Evolutionary conservation across 2,329 filamentous ascomycete genomes (phyloP).

Genomic region (Curvularia sp.): DNA sequence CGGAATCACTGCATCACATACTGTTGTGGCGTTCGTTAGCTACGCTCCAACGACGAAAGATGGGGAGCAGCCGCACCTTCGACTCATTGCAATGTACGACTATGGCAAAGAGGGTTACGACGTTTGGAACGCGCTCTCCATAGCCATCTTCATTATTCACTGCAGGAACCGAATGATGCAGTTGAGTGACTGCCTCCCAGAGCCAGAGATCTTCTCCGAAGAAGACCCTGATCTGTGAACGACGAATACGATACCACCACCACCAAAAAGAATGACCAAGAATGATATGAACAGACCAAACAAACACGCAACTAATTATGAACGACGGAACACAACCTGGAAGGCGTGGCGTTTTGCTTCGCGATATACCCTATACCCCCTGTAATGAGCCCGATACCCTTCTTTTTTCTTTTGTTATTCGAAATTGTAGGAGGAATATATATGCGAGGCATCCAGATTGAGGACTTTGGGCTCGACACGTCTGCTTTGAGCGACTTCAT

Average conservation of each 20-base stretch:
- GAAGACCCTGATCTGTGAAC: conserved; percentile 44
- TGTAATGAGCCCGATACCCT: conserved; percentile 22
- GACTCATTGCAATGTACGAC: conserved; percentile 61
- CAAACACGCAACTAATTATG: conserved; percentile 1
- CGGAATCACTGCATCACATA: conserved; percentile 61
- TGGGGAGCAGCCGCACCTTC: conserved; percentile 34
- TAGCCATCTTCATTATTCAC: conserved; percentile 63
- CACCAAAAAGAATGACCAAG: conserved; percentile 1
- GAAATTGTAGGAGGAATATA: not conserved
- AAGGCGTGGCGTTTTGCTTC: conserved; percentile 21
- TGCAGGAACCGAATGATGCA: conserved; percentile 59
- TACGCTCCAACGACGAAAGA: conserved; percentile 51
- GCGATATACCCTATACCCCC: conserved; percentile 35
- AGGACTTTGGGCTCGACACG: not conserved
- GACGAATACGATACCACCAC: conserved; percentile 1
- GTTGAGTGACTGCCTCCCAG: conserved; percentile 50
- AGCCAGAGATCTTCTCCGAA: conserved; percentile 16
- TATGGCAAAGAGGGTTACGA: conserved; percentile 61
- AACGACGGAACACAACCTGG: conserved; percentile 7
- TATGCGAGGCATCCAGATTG: not conserved
- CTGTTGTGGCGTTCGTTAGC: conserved; percentile 61
- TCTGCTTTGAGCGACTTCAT: not conserved
- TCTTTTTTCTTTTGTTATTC: conserved; percentile 15
- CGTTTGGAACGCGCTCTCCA: conserved; percentile 66
- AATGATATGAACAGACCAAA: conserved; percentile 8